Conservation (phyloP, 2,329 filamentous ascomycete genomes). For the Arthroderma sp. region DNA sequence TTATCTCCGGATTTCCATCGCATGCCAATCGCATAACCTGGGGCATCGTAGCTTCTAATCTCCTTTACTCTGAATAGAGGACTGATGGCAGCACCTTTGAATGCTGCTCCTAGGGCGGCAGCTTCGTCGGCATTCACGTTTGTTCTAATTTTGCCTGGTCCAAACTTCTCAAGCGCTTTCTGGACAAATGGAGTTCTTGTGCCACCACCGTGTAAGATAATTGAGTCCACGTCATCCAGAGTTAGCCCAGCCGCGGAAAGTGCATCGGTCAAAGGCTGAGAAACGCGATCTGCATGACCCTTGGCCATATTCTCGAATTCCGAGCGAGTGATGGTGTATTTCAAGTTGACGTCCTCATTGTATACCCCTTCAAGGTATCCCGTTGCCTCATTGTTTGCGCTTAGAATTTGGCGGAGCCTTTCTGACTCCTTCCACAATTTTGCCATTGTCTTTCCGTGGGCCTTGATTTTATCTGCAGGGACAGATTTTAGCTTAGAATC, state of each 20-base stretch:
- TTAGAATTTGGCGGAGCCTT: conserved; percentile 73
- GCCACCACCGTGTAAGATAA: conserved; percentile 86
- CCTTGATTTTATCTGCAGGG: conserved; percentile 37
- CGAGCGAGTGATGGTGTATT: conserved; percentile 68
- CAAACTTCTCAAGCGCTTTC: conserved; percentile 64
- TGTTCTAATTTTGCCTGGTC: conserved; percentile 65
- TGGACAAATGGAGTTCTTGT: conserved; percentile 91
- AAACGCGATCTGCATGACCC: conserved; percentile 54
- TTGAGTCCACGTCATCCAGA: conserved; percentile 64
- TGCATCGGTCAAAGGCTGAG: conserved; percentile 57
- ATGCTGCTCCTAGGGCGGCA: conserved; percentile 88
- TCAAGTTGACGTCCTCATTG: conserved; percentile 85
- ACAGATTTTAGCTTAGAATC: conserved; percentile 44
- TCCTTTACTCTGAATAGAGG: conserved; percentile 97
- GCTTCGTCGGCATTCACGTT: conserved; percentile 97
- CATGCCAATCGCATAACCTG: conserved; percentile 60
- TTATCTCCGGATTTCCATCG: conserved; percentile 63
- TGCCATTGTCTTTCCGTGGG: conserved; percentile 71
- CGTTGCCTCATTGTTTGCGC: conserved; percentile 74
- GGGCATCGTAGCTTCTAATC: conserved; percentile 68
- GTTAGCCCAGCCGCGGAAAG: conserved; percentile 60
- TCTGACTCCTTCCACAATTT: conserved; percentile 92
- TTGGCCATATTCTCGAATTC: conserved; percentile 70
- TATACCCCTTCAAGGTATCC: conserved; percentile 71
- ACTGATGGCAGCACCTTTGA: conserved; percentile 83